Evolutionary conservation across 1,284 basidiomycete genomes (phyloP).

Genomic region (Volvariella surrecta): DNA sequence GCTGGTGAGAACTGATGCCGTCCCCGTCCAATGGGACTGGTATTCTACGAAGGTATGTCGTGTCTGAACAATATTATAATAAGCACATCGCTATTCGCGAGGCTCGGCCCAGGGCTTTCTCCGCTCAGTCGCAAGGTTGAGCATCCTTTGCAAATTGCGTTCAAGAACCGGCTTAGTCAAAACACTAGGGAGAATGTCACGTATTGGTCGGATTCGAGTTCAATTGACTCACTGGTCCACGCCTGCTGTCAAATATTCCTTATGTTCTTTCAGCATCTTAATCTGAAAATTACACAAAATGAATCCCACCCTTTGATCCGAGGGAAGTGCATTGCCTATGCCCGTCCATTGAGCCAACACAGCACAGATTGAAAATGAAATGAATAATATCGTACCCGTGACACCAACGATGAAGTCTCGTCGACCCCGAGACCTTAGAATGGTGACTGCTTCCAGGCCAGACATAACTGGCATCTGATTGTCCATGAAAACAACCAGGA

Average conservation of each 20-base stretch:
- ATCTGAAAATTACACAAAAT: too few relatives aligned
- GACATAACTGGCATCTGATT: constrained; percentile 85
- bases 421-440: constrained; percentile 58
- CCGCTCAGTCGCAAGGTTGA: constrained; percentile 45
- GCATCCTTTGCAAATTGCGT: constrained; percentile 42
- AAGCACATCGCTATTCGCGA: too few relatives aligned
- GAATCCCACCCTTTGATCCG: neutral
- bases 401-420: constrained; percentile 74
- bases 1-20: too few relatives aligned
- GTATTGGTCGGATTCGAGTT: neutral
- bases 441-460: constrained; percentile 64
- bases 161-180: constrained; percentile 66
- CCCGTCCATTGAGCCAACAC: neutral
- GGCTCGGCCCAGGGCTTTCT: too few relatives aligned
- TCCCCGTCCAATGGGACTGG: too few relatives aligned
- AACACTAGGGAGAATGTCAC: constrained; percentile 33
- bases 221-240: constrained; percentile 59
- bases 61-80: too few relatives aligned
- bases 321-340: neutral
- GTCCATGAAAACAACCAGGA: constrained; percentile 67
- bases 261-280: constrained; percentile 25
- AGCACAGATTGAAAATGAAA: constrained; percentile 6
- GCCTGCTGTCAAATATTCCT: constrained; percentile 71
- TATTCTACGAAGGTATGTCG: too few relatives aligned
- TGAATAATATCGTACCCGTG: constrained; percentile 37